Conservation (phyloP, 2,329 filamentous ascomycete genomes). For the Pleurostoma richardsiae region DNA sequence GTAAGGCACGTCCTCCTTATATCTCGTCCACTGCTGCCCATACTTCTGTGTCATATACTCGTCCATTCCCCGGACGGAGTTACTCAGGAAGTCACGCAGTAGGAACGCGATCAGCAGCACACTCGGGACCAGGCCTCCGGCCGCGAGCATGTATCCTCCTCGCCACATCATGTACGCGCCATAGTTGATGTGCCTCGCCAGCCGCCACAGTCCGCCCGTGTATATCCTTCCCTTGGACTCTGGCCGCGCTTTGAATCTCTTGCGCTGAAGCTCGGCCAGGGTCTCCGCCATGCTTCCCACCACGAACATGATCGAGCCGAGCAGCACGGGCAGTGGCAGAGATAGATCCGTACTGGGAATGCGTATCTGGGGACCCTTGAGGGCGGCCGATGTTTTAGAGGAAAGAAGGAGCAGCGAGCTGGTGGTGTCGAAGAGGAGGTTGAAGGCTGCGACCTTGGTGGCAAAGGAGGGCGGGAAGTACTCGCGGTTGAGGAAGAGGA, state of each 20-base stretch:
- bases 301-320: too few relatives aligned
- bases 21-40: not conserved
- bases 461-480: too few relatives aligned
- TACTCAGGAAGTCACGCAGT: constrained; percentile 1
- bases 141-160: not conserved
- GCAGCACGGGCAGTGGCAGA: too few relatives aligned
- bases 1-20: not conserved
- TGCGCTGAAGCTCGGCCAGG: constrained; percentile 1
- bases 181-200: constrained; percentile 4
- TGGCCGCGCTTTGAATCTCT: not conserved
- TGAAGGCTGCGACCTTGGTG: too few relatives aligned
- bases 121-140: not conserved
- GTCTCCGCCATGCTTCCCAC: too few relatives aligned
- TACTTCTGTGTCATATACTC: constrained; percentile 1
- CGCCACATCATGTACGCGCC: constrained; percentile 3
- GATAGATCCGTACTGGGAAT: too few relatives aligned
- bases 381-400: too few relatives aligned
- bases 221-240: constrained; percentile 3
- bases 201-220: constrained; percentile 1
- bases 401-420: too few relatives aligned
- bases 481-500: too few relatives aligned
- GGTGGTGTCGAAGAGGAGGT: too few relatives aligned
- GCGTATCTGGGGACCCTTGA: too few relatives aligned
- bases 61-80: constrained; percentile 1
- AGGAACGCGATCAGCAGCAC: constrained; percentile 1